These are phyloP conservation scores for Cadophora sp. DNA, from an alignment of 2,329 filamentous ascomycete species.

Conservation along the genomic window DNA sequence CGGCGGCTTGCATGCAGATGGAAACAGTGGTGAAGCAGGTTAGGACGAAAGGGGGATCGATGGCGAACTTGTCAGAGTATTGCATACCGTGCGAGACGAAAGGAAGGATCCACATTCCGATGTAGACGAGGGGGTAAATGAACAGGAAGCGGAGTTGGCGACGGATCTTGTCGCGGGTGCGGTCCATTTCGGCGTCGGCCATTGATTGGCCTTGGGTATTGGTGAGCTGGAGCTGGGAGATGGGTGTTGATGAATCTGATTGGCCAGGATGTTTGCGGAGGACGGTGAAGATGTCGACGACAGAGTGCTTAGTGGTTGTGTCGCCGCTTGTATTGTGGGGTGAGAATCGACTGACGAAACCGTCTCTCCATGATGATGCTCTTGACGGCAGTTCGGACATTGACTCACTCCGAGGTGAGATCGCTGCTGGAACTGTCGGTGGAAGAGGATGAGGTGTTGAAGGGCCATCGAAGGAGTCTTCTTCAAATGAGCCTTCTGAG, in stretches of 20 bases:
- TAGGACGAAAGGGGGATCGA: slow-evolving; percentile 62
- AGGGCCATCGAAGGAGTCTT: slow-evolving; percentile 33
- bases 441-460: slow-evolving; percentile 32
- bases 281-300: slow-evolving; percentile 35
- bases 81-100: slow-evolving; percentile 69
- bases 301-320: slow-evolving; percentile 27
- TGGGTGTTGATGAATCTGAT: slow-evolving; percentile 21
- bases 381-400: slow-evolving; percentile 26
- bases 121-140: slow-evolving; percentile 77
- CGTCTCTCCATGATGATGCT: slow-evolving; percentile 34
- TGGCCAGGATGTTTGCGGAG: slow-evolving; percentile 32
- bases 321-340: slow-evolving; percentile 22
- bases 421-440: slow-evolving; percentile 15
- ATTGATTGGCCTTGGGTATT: slow-evolving; percentile 41
- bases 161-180: slow-evolving; percentile 60
- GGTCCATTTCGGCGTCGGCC: slow-evolving; percentile 46
- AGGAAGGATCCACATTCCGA: slow-evolving; percentile 74
- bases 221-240: slow-evolving; percentile 37
- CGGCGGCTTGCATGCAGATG: slow-evolving; percentile 69
- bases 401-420: slow-evolving; percentile 18
- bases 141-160: slow-evolving; percentile 76
- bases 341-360: slow-evolving; percentile 33
- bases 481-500: slow-evolving; percentile 33
- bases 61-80: slow-evolving; percentile 59
- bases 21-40: slow-evolving; percentile 61